These are phyloP conservation scores for Helotiales sp. DNA, from an alignment of 2,329 filamentous ascomycete genomes.

Conservation along the genomic window DNA sequence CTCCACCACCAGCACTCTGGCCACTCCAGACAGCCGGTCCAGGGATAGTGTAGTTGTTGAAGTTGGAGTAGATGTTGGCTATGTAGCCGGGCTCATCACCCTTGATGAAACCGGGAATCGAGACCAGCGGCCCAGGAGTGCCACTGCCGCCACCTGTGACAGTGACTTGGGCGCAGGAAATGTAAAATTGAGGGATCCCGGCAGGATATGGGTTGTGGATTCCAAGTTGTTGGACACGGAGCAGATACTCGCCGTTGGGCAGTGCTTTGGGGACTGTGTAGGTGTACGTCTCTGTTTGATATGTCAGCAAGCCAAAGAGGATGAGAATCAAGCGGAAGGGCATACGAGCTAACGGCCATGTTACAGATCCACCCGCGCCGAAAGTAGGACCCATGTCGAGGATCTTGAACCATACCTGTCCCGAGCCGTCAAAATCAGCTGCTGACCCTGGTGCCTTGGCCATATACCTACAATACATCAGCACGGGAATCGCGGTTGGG, in stretches of 20 bases:
- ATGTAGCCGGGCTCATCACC: constrained; percentile 33
- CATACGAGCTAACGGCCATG: constrained; percentile 39
- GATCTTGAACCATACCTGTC: constrained; percentile 47
- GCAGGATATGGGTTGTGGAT: constrained; percentile 42
- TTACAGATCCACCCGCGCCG: constrained; percentile 26
- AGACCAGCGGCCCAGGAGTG: constrained; percentile 36
- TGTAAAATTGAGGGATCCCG: constrained; percentile 41
- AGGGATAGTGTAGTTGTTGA: constrained; percentile 40
- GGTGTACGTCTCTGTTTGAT: constrained; percentile 36
- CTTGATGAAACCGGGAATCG: constrained; percentile 39
- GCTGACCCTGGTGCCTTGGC: constrained; percentile 45
- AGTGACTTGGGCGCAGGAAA: constrained; percentile 40
- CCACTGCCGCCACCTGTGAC: constrained; percentile 39
- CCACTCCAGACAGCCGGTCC: constrained; percentile 38
- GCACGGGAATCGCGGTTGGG: neutral
- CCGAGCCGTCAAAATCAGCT: constrained; percentile 44
- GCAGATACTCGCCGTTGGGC: constrained; percentile 40
- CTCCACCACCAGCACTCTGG: constrained; percentile 22
- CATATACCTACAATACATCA: constrained; percentile 38
- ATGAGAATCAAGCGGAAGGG: neutral
- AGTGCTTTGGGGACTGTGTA: constrained; percentile 38
- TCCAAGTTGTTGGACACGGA: constrained; percentile 40
- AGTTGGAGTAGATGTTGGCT: constrained; percentile 40
- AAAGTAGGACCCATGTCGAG: constrained; percentile 43
- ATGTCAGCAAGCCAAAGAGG: neutral